Evolutionary conservation across 257 asterid genomes (phyloP).

Genomic region (Striga asiatica): DNA sequence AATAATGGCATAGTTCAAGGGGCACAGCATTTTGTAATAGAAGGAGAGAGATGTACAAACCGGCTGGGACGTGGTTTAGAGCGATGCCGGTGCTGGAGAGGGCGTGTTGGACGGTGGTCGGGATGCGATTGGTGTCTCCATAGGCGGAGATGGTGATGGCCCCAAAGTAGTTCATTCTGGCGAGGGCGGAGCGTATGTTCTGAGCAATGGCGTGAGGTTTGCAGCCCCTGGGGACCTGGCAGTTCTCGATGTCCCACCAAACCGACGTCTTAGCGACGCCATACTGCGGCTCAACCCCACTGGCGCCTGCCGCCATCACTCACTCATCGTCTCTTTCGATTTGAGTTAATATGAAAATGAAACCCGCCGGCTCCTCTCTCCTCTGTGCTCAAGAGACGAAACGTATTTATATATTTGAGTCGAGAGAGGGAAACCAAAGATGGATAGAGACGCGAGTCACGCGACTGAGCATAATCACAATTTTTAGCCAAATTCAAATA

Average conservation of each 20-base stretch:
- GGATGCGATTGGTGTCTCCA: constrained; percentile 55
- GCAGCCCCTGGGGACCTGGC: constrained; percentile 49
- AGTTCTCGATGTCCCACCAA: constrained; percentile 89
- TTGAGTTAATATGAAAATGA: background rate
- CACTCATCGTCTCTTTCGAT: background rate
- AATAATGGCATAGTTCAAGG: no score
- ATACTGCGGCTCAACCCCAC: constrained; percentile 33
- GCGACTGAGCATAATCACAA: no score
- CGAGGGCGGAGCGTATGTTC: constrained; percentile 53
- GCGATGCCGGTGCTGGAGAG: constrained; percentile 69
- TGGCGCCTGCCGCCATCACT: constrained; percentile 7
- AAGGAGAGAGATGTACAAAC: constrained; percentile 13
- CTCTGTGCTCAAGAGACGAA: no score
- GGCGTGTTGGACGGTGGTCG: constrained; percentile 38
- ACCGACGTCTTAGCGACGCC: constrained; percentile 50
- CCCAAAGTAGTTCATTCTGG: constrained; percentile 47
- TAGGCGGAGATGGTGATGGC: constrained; percentile 56
- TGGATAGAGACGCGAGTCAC: no score
- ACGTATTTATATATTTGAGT: no score
- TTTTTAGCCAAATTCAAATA: no score
- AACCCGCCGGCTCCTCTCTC: no score
- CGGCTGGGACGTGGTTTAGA: constrained; percentile 73
- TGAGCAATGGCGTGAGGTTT: constrained; percentile 56
- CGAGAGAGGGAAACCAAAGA: no score
- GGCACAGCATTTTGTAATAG: background rate